Conservation (phyloP, 768 basidiomycete genomes). For the Suillus plorans region DNA sequence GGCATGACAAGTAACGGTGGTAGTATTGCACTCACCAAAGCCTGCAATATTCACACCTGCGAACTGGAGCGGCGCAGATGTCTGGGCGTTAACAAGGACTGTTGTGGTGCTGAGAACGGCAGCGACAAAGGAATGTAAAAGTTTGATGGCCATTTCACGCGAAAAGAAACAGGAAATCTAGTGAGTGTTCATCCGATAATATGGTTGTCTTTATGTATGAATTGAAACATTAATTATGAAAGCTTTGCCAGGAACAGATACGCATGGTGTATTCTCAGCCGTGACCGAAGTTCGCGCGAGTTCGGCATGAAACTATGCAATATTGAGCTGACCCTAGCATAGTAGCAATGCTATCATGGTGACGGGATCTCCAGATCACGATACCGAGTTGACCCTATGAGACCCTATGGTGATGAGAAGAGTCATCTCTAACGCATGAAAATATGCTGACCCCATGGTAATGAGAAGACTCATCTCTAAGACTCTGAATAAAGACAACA, state of each 20-base stretch:
- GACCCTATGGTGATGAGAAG: not conserved
- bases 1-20: not conserved
- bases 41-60: conserved; percentile 55
- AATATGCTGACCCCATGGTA: not conserved
- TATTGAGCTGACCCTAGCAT: not conserved
- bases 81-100: conserved; percentile 18
- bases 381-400: not conserved
- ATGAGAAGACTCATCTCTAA: not conserved
- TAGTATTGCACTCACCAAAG: conserved; percentile 31
- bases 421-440: not conserved
- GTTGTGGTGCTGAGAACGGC: conserved; percentile 11
- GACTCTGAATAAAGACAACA: not conserved
- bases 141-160: conserved; percentile 18
- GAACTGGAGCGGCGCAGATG: conserved; percentile 28
- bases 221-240: conserved; percentile 6
- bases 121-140: conserved; percentile 13
- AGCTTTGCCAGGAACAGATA: not conserved
- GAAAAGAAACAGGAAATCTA: not conserved
- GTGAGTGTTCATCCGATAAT: not conserved
- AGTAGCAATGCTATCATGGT: not conserved
- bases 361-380: not conserved
- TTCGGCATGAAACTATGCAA: not conserved
- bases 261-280: not conserved
- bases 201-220: conserved; percentile 12
- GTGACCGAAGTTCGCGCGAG: conserved; percentile 1